These are phyloP conservation scores for Tetraselmis striata DNA, from an alignment of 139 green algal species.

Conservation along the genomic window DNA sequence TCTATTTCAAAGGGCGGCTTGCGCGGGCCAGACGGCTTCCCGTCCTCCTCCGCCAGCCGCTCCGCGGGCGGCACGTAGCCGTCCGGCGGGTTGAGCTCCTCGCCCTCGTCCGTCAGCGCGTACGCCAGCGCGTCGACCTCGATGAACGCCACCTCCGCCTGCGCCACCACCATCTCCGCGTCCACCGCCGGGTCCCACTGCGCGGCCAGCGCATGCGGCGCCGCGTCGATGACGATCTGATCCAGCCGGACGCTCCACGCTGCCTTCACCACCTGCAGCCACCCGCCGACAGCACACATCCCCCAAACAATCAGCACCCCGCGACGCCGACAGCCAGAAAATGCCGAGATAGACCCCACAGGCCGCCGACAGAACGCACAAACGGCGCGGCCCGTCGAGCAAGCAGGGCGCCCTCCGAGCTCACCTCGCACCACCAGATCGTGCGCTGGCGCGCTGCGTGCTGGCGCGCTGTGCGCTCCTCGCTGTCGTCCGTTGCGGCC, in stretches of 20 bases:
- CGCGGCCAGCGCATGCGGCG: slow-evolving; percentile 25
- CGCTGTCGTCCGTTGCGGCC: background rate
- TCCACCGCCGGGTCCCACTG: slow-evolving; percentile 22
- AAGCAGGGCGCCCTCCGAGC: too few species aligned
- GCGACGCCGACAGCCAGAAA: too few species aligned
- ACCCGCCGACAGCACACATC: background rate
- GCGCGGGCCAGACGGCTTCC: background rate
- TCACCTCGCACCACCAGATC: background rate
- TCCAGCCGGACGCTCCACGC: slow-evolving; percentile 17
- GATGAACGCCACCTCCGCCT: slow-evolving; percentile 12
- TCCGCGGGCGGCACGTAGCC: background rate
- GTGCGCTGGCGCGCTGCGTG: background rate
- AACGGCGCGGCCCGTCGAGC: too few species aligned
- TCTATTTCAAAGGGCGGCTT: background rate
- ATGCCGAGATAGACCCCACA: too few species aligned
- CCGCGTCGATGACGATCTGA: slow-evolving; percentile 28
- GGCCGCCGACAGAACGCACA: too few species aligned
- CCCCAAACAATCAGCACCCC: too few species aligned
- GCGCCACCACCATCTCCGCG: slow-evolving; percentile 28
- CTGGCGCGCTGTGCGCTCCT: background rate
- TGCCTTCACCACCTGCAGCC: background rate
- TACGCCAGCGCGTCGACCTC: background rate
- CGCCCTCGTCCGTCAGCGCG: background rate
- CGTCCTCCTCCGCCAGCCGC: background rate
- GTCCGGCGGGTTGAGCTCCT: background rate